These are phyloP conservation scores for Globisporangium echinulatum DNA, from an alignment of 352 stramenopile species.

Conservation along the genomic window DNA sequence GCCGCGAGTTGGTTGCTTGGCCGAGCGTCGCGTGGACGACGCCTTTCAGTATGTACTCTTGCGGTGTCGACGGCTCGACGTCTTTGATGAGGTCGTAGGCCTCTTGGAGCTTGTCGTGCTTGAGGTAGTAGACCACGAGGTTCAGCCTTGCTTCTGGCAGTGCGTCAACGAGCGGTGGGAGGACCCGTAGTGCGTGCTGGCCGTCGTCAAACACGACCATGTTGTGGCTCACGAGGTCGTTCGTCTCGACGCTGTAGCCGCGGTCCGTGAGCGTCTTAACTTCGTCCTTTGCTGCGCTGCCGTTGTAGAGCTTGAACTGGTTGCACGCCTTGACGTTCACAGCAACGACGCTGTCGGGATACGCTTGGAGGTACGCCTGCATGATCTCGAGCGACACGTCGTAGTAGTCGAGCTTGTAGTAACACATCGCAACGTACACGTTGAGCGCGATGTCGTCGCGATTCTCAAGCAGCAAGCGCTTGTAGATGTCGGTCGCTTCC, in stretches of 20 bases:
- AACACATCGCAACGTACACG: conserved; percentile 98
- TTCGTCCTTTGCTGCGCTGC: conserved; percentile 92
- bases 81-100: conserved; percentile 94
- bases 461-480: conserved; percentile 92
- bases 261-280: conserved; percentile 89
- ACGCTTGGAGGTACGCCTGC: conserved; percentile 91
- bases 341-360: conserved; percentile 88
- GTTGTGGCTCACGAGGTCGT: conserved; percentile 96
- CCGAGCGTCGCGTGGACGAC: conserved; percentile 91
- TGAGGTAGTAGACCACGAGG: conserved; percentile 92
- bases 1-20: conserved; percentile 80
- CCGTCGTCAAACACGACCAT: conserved; percentile 95
- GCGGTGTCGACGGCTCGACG: conserved; percentile 89
- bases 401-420: conserved; percentile 98
- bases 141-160: conserved; percentile 94
- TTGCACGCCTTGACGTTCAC: conserved; percentile 98
- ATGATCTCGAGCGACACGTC: conserved; percentile 96
- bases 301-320: conserved; percentile 96
- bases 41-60: conserved; percentile 89
- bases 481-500: conserved; percentile 95
- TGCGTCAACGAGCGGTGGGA: conserved; percentile 89
- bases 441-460: conserved; percentile 95
- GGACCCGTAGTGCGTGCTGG: conserved; percentile 88
- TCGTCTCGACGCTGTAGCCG: conserved; percentile 85
- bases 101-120: conserved; percentile 90